Evolutionary conservation across 1,139 yeast species (phyloP).

Genomic region (Hansenula sp.): DNA sequence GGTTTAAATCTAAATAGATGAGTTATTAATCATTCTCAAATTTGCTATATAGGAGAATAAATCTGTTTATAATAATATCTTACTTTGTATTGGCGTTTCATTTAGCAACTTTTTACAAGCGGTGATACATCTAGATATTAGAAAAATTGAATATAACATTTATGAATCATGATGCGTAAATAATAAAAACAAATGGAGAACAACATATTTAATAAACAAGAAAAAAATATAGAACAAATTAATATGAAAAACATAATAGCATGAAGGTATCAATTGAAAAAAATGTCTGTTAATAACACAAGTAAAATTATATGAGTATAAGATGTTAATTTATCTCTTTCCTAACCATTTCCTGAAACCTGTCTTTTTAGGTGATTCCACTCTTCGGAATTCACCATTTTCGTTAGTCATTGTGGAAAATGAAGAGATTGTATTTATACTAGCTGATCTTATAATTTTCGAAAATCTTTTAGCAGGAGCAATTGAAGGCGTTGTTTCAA

Average conservation of each 20-base stretch:
- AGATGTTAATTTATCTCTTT: slow-evolving; percentile 6
- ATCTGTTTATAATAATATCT: no score
- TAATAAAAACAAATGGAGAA: not conserved
- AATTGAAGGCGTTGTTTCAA: not conserved
- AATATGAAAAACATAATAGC: no score
- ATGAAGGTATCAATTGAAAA: no score
- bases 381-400: not conserved
- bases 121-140: no score
- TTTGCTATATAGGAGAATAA: no score
- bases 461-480: slow-evolving; percentile 19
- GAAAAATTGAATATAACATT: not conserved
- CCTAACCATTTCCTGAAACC: slow-evolving; percentile 7
- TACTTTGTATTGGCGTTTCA: no score
- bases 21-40: no score
- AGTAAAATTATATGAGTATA: no score
- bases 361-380: slow-evolving; percentile 2
- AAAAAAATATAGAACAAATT: no score
- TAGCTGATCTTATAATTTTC: slow-evolving; percentile 20
- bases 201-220: not conserved
- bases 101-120: no score
- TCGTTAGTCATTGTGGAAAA: slow-evolving; percentile 4
- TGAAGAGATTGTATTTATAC: slow-evolving; percentile 16
- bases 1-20: slow-evolving; percentile 20
- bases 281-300: no score
- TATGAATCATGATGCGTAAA: not conserved